Base-by-base conservation (phyloP, 2,329 filamentous ascomycete species). In the Trichoderma gracile region DNA sequence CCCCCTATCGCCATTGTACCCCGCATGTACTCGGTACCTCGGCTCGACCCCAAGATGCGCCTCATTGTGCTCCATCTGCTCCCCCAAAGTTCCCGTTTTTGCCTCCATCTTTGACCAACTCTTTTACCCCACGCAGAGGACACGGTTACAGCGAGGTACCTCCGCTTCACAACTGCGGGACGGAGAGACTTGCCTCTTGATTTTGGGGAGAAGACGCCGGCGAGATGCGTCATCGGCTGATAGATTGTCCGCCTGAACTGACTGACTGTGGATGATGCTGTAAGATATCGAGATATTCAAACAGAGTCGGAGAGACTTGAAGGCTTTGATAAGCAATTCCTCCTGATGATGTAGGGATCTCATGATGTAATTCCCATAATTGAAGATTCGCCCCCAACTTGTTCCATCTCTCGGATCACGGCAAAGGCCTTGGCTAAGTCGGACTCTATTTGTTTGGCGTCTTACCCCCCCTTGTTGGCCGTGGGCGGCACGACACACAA, bases 341-440 rank as follows among this genome's bases (percentile, higher is more conserved):
- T 30, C 2, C 19, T 21, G 21, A 42, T 25, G 19, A 55, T 42
- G n/a, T n/a, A n/a, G n/a, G n/a, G n/a, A n/a, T n/a, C n/a, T n/a
- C n/a, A 42, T 25, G 19, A 55, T 42, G 19, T 14, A 14, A 33
- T 46, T 5, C n/a, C n/a, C 12, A 19, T 56, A 27, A 12, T 4
- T 38, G 33, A 38, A 10, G 10, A 38, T 12, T 38, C 33, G 12
- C 10, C 10, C 33, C 33, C 33, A 3, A 2, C 10, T n/a, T n/a
- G n/a, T n/a, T n/a, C n/a, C n/a, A n/a, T n/a, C n/a, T n/a, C n/a
- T 59, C 56, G 56, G 56, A 59, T 59, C 56, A 49, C 56, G 56
- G 56, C 30, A 47, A 15, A 9, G 17, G 14, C 45, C 55, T 47
- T 49, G 42, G 38, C 30, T 30, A 23, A 23, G 19, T 25, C 43